A percentile compares a stretch with the other conserved stretches of the same genome.
Evolutionary conservation across 805 yeast species (phyloP).

Genomic region (Metschnikowia picachoensis): DNA sequence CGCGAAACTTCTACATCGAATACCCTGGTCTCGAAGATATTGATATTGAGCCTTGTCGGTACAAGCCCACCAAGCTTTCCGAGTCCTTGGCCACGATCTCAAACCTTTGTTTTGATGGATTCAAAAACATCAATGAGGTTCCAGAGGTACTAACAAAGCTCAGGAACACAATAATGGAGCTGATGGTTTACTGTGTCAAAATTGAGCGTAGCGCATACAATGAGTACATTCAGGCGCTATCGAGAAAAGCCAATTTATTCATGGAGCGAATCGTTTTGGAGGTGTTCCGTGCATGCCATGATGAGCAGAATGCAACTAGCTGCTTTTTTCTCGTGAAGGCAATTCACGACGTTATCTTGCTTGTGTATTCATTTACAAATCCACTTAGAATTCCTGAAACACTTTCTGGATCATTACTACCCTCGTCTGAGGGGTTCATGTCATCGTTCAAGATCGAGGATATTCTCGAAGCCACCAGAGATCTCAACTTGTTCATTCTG

Average conservation of each 20-base stretch:
- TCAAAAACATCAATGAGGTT: conserved; percentile 5
- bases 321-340: conserved; percentile 13
- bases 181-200: conserved; percentile 13
- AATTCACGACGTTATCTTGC: conserved; percentile 9
- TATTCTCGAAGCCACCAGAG: conserved; percentile 6
- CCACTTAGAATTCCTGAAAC: conserved; percentile 13
- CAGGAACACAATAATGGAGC: conserved; percentile 10
- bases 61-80: conserved; percentile 7
- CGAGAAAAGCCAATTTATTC: conserved; percentile 8
- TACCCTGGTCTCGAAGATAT: conserved; percentile 9
- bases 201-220: conserved; percentile 11
- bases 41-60: conserved; percentile 8
- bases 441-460: conserved; percentile 6
- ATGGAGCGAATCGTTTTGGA: conserved; percentile 11
- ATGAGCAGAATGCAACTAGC: conserved; percentile 3
- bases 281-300: conserved; percentile 11
- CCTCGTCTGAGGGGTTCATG: not conserved
- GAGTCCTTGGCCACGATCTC: conserved; percentile 14
- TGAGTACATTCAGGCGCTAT: conserved; percentile 13
- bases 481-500: conserved; percentile 5
- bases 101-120: conserved; percentile 12
- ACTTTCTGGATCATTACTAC: conserved; percentile 1
- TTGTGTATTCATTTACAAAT: conserved; percentile 14
- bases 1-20: conserved; percentile 7
- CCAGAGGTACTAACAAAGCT: conserved; percentile 12